Evolutionary conservation across 257 asterid species (phyloP), one percentile per base, ranked within the genome.

Genomic region (Salvia splendens): DNA sequence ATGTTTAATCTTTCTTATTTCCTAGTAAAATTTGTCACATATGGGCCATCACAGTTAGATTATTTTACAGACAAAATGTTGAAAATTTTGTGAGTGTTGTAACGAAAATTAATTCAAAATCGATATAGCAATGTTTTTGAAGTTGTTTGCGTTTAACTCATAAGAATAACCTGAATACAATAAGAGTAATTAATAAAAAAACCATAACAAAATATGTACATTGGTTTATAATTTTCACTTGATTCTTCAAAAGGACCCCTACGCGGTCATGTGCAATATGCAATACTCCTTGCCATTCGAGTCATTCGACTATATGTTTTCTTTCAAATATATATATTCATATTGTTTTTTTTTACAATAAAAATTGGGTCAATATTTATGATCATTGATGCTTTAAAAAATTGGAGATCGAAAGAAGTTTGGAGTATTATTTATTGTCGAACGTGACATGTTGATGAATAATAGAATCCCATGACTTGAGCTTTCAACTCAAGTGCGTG

Each of bases 381-480:
- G 3, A 58, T 57, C 14, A n/a, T 58, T 7, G 14, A 7, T 35
- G 4, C 1, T 15, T 36, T 36, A 28, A 9, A 20, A 24, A 24
- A 57, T 4, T 55, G 30, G n/a, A 35, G 11, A 10, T 14, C 6
- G 0, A 30, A 17, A 15, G 2, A 5, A 35, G 12, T 11, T 3
- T 36, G 11, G 10, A 12, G 6, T 5, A 30, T n/a, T 16, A 40
- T 70, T 24, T 30, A 3, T 53, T 0, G 64, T 4, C 12, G 67
- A 53, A 61, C 48, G 70, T 74, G 71, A 53, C 67, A 53, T 53
- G 65, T 60, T 73, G 54, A 1, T 32, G 66, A 73, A 5, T 52
- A 32, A n/a, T 51, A 66, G 70, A 38, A 20, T 51, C 41, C 73
- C 74, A 74, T 40, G 11, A 67, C 78, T 51, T 1, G 2, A 38